Evolutionary conservation across 192 early-diverging fungal species (phyloP).

Genomic region (Gryganskiella cystojenkinii): DNA sequence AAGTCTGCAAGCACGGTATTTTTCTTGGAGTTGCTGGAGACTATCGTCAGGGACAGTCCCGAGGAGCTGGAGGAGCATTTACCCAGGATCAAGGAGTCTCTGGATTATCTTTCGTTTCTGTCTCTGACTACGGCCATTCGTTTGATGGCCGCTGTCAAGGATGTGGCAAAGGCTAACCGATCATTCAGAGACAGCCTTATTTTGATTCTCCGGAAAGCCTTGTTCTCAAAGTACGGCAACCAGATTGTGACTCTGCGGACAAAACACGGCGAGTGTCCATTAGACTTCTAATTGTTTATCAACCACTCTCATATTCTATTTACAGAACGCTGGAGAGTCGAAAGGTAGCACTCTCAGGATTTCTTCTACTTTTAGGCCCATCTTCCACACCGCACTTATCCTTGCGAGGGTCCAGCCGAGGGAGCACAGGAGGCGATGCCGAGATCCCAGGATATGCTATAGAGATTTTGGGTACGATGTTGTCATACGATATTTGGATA

Average conservation of each 20-base stretch:
- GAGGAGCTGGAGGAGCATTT: slow-evolving; percentile 51
- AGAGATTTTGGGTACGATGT: slow-evolving; percentile 60
- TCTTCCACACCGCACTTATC: slow-evolving; percentile 25
- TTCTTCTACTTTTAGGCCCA: slow-evolving; percentile 63
- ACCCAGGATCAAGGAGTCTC: slow-evolving; percentile 66
- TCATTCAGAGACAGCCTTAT: slow-evolving; percentile 70
- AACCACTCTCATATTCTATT: no score
- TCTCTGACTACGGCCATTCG: slow-evolving; percentile 58
- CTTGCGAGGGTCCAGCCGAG: slow-evolving; percentile 16
- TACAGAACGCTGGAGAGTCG: slow-evolving; percentile 60
- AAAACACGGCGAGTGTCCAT: no score
- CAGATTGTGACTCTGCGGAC: no score
- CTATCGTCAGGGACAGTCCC: slow-evolving; percentile 56
- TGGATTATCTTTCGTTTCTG: slow-evolving; percentile 75
- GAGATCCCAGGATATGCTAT: slow-evolving; percentile 39
- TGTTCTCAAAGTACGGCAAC: slow-evolving; percentile 69
- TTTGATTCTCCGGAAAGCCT: slow-evolving; percentile 74
- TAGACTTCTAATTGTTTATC: no score
- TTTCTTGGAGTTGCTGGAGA: slow-evolving; percentile 59
- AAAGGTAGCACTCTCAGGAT: slow-evolving; percentile 68
- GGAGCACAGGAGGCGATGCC: slow-evolving; percentile 2
- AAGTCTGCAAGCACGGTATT: slow-evolving; percentile 56
- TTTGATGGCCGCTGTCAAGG: slow-evolving; percentile 66
- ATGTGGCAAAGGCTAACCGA: slow-evolving; percentile 61
- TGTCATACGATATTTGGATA: no score